Evolutionary conservation across 108 stramenopile species (phyloP).

Genomic region (Bacterosira constricta): DNA sequence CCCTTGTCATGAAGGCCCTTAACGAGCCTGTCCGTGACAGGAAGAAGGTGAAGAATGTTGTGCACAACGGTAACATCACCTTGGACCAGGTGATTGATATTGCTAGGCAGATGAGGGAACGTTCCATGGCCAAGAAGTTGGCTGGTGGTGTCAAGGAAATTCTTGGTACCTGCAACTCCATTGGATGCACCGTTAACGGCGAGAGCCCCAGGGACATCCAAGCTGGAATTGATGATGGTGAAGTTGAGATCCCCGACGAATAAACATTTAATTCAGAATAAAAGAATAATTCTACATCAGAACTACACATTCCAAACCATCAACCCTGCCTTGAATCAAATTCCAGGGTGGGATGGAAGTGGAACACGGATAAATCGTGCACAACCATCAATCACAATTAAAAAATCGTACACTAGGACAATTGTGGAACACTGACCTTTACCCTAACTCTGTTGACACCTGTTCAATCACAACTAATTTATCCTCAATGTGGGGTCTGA

Average conservation of each 20-base stretch:
- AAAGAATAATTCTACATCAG: too few species aligned
- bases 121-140: slow-evolving; percentile 95
- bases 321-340: not conserved
- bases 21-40: slow-evolving; percentile 99
- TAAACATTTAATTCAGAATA: slow-evolving; percentile 53
- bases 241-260: slow-evolving; percentile 92
- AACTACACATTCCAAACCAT: not conserved
- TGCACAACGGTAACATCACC: slow-evolving; percentile 99
- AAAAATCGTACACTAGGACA: too few species aligned
- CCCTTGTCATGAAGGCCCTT: slow-evolving; percentile 99
- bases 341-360: too few species aligned
- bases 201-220: slow-evolving; percentile 95
- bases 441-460: too few species aligned
- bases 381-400: too few species aligned
- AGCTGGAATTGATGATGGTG: slow-evolving; percentile 89
- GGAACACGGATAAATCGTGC: too few species aligned
- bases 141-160: slow-evolving; percentile 99
- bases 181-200: slow-evolving; percentile 99
- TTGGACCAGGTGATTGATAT: slow-evolving; percentile 99
- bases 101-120: slow-evolving; percentile 96
- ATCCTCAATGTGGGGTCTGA: too few species aligned
- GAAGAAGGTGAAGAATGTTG: slow-evolving; percentile 99
- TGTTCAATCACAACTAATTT: too few species aligned
- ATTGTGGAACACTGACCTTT: too few species aligned
- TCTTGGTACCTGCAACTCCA: slow-evolving; percentile 97